Evolutionary conservation across 768 basidiomycete species (phyloP).

Genomic region (Mycena metata): DNA sequence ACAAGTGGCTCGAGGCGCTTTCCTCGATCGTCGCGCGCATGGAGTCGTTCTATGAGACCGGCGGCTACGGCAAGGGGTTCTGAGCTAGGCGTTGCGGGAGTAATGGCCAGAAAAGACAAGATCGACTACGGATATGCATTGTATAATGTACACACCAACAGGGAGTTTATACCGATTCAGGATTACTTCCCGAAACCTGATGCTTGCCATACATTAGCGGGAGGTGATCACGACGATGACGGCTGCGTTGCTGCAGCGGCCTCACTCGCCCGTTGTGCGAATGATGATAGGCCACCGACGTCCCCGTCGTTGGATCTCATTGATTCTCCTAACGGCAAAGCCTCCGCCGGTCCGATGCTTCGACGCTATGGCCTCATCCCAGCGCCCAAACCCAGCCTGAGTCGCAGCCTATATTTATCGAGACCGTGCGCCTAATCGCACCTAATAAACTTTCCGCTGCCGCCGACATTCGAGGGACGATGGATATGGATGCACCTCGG

Average conservation of each 20-base stretch:
- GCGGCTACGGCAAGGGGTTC: conserved; percentile 67
- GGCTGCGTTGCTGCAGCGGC: conserved; percentile 16
- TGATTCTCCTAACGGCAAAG: background rate
- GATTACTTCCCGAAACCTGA: background rate
- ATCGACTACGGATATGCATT: conserved; percentile 11
- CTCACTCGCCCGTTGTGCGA: too few relatives aligned
- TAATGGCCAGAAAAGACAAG: background rate
- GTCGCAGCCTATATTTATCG: background rate
- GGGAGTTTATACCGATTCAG: too few relatives aligned
- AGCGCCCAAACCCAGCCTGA: too few relatives aligned
- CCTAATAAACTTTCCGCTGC: background rate
- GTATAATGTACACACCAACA: conserved; percentile 10
- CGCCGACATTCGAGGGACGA: conserved; percentile 14
- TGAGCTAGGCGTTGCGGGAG: conserved; percentile 34
- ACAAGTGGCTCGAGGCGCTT: conserved; percentile 78
- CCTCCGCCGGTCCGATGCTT: background rate
- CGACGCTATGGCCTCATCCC: too few relatives aligned
- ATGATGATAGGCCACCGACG: too few relatives aligned
- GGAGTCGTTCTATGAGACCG: conserved; percentile 72
- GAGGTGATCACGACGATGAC: conserved; percentile 15
- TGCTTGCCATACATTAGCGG: background rate
- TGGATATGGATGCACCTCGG: conserved; percentile 6
- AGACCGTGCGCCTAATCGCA: background rate
- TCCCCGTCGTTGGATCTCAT: too few relatives aligned
- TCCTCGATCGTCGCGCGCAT: conserved; percentile 66